Conservation (phyloP, 2,329 filamentous ascomycete genomes). For the Alternaria sp. region DNA sequence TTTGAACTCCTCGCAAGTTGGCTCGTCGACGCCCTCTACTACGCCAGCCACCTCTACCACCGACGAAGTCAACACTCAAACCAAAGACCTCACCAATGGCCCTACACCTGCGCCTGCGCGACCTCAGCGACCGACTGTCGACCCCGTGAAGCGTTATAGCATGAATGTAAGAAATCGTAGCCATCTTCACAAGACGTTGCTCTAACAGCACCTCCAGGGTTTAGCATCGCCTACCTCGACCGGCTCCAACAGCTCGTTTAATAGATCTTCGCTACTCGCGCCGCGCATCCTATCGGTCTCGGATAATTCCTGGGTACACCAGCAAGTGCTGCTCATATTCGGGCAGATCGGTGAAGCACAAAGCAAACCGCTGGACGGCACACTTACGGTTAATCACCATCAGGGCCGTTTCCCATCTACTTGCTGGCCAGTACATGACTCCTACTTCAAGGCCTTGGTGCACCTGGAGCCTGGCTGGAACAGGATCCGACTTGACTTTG, state of each 20-base stretch:
- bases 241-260: conserved; percentile 56
- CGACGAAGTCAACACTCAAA: conserved; percentile 68
- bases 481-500: conserved; percentile 84
- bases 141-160: conserved; percentile 63
- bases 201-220: conserved; percentile 47
- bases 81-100: conserved; percentile 59
- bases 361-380: conserved; percentile 75
- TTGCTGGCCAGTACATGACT: conserved; percentile 85
- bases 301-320: conserved; percentile 90
- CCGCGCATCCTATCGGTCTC: conserved; percentile 79
- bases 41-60: conserved; percentile 73
- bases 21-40: conserved; percentile 72
- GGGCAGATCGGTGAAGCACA: conserved; percentile 79
- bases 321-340: conserved; percentile 83
- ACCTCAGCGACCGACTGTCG: conserved; percentile 50
- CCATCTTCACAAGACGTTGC: not conserved
- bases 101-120: conserved; percentile 52
- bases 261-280: conserved; percentile 76
- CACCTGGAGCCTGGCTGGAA: conserved; percentile 94
- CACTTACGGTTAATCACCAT: conserved; percentile 76
- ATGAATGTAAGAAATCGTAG: conserved; percentile 38
- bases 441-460: conserved; percentile 88
- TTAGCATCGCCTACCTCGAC: conserved; percentile 59
- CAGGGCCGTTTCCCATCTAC: conserved; percentile 85
- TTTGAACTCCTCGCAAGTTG: conserved; percentile 62